Conservation (phyloP, 192 early-diverging fungal genomes). For the Gaertneriomyces sp. region DNA sequence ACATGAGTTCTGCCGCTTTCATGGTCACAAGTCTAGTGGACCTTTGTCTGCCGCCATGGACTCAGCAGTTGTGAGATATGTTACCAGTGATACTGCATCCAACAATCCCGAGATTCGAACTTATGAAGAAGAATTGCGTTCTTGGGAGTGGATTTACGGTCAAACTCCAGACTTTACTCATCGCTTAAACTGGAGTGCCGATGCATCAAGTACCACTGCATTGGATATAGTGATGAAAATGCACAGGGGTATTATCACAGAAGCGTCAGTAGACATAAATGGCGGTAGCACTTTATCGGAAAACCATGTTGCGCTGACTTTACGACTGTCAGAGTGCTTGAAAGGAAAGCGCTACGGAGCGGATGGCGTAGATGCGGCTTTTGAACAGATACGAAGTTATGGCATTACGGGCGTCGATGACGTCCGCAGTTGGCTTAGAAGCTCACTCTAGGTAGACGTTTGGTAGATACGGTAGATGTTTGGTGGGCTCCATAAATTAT, state of each 20-base stretch:
- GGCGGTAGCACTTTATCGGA: neutral
- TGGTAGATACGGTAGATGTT: too few species aligned
- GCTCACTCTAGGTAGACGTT: too few species aligned
- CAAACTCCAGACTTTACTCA: constrained; percentile 85
- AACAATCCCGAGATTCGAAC: neutral
- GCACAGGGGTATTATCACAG: constrained; percentile 22
- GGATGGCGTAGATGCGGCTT: constrained; percentile 16
- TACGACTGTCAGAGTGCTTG: constrained; percentile 17
- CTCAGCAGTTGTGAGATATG: constrained; percentile 10
- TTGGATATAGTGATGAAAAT: constrained; percentile 21
- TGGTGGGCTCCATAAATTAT: too few species aligned
- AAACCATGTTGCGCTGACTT: constrained; percentile 11
- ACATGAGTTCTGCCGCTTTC: constrained; percentile 64
- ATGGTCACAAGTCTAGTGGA: constrained; percentile 35
- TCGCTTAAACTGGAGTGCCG: constrained; percentile 24
- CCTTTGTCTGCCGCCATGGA: constrained; percentile 19
- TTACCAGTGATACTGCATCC: neutral
- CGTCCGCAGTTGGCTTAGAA: too few species aligned
- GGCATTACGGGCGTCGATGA: too few species aligned
- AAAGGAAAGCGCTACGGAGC: constrained; percentile 16
- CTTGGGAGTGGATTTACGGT: constrained; percentile 88
- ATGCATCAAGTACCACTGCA: constrained; percentile 31
- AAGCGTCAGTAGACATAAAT: constrained; percentile 7
- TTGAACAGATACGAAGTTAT: neutral
- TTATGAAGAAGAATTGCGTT: neutral